A percentile compares a stretch with the other conserved stretches of the same genome.
Evolutionary conservation across 257 asterid genomes (phyloP).

Genomic region (Cruciata laevipes): DNA sequence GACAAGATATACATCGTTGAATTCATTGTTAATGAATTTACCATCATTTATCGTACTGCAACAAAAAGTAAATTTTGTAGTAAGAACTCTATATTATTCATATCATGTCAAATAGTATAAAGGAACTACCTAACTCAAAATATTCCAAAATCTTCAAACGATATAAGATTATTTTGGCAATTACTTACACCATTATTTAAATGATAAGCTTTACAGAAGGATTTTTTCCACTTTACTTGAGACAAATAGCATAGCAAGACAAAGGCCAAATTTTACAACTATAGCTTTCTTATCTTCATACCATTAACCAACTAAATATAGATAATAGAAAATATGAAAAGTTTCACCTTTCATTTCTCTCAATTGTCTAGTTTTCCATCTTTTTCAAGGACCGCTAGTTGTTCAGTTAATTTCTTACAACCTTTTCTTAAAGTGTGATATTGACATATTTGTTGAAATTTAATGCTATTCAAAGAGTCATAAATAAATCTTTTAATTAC

Average conservation of each 20-base stretch:
- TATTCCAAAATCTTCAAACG: neutral
- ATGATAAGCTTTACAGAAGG: neutral
- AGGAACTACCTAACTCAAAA: too few relatives aligned
- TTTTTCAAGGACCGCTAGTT: neutral
- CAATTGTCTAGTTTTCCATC: neutral
- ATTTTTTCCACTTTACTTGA: neutral
- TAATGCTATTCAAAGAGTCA: neutral
- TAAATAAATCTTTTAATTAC: too few relatives aligned
- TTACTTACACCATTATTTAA: neutral
- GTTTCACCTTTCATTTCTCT: neutral
- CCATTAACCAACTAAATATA: neutral
- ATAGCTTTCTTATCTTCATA: conserved; percentile 1
- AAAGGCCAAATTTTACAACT: neutral
- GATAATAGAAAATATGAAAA: neutral
- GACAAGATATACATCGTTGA: conserved; percentile 85
- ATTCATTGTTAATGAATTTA: conserved; percentile 80
- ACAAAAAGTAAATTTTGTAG: conserved; percentile 17
- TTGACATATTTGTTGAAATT: neutral
- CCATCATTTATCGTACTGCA: conserved; percentile 74
- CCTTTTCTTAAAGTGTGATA: neutral
- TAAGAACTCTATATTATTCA: neutral
- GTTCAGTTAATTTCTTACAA: neutral
- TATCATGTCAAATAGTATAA: too few relatives aligned
- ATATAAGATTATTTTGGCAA: neutral
- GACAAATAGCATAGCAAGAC: neutral